A percentile compares a stretch with the other conserved stretches of the same genome.
phyloP scores from a whole-genome alignment of 2,329 filamentous ascomycete genomes.

The Stagonosporopsis vannaccii region DNA sequence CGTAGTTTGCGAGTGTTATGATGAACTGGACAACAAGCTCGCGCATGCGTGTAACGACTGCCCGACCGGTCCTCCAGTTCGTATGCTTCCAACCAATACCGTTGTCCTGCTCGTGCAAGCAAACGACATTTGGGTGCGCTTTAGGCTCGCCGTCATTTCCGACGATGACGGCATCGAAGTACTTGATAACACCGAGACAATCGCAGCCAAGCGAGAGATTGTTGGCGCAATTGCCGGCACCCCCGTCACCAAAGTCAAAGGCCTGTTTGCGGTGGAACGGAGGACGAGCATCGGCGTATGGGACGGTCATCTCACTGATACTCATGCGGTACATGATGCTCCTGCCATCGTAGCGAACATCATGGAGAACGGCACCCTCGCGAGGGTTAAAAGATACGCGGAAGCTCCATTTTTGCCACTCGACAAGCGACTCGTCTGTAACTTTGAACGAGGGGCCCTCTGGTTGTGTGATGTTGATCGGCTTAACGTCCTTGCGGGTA shows the following conservation, averaged over 20 bases:
- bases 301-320: slow-evolving; percentile 73
- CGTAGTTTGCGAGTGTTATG: slow-evolving; percentile 74
- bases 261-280: slow-evolving; percentile 75
- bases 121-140: slow-evolving; percentile 67
- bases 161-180: slow-evolving; percentile 66
- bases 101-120: slow-evolving; percentile 73
- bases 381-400: slow-evolving; percentile 50
- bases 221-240: slow-evolving; percentile 71
- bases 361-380: slow-evolving; percentile 74
- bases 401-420: slow-evolving; percentile 58
- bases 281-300: slow-evolving; percentile 69
- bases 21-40: slow-evolving; percentile 73
- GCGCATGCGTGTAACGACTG: slow-evolving; percentile 67
- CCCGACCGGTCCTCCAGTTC: slow-evolving; percentile 69
- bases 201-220: slow-evolving; percentile 73
- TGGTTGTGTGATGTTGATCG: slow-evolving; percentile 75
- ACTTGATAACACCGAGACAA: slow-evolving; percentile 72
- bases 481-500: slow-evolving; percentile 61
- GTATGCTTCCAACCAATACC: slow-evolving; percentile 76
- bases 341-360: slow-evolving; percentile 71
- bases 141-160: slow-evolving; percentile 63
- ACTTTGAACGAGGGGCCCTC: slow-evolving; percentile 73
- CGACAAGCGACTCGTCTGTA: slow-evolving; percentile 52
- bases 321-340: slow-evolving; percentile 72
- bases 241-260: slow-evolving; percentile 75